Conservation (phyloP, 2,329 filamentous ascomycete species). For the Periconia digitata region DNA sequence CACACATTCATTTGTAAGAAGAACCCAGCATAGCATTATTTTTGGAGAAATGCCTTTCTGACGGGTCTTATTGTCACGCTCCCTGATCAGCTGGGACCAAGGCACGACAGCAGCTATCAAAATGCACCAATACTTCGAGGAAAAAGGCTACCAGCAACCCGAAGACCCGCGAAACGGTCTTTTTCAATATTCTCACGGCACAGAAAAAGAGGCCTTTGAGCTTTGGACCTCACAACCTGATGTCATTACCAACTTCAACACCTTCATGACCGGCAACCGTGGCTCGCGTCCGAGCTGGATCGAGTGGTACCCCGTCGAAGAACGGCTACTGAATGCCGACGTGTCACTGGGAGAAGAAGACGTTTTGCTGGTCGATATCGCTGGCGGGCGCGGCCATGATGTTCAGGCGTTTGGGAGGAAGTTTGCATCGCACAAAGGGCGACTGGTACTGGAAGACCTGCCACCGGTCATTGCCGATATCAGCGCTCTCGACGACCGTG, state of each 20-base stretch:
- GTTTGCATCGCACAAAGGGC: constrained; percentile 6
- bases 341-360: constrained; percentile 1
- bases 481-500: constrained; percentile 5
- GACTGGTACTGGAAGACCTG: constrained; percentile 28
- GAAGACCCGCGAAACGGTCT: constrained; percentile 8
- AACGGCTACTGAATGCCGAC: background rate
- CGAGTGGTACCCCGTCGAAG: constrained; percentile 8
- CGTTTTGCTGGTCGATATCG: constrained; percentile 15
- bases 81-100: background rate
- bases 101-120: background rate
- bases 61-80: background rate
- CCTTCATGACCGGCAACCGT: constrained; percentile 10
- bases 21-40: too few relatives aligned
- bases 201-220: constrained; percentile 7
- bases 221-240: constrained; percentile 7
- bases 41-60: too few relatives aligned
- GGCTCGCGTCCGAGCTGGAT: constrained; percentile 7
- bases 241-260: constrained; percentile 8
- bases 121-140: constrained; percentile 10
- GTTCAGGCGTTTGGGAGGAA: constrained; percentile 3
- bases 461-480: constrained; percentile 19
- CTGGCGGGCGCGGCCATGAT: constrained; percentile 12
- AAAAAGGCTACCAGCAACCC: constrained; percentile 10
- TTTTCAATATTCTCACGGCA: constrained; percentile 13
- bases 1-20: background rate